phyloP scores from a whole-genome alignment of 495 filamentous ascomycete genomes.

The Cercophora sp. region DNA sequence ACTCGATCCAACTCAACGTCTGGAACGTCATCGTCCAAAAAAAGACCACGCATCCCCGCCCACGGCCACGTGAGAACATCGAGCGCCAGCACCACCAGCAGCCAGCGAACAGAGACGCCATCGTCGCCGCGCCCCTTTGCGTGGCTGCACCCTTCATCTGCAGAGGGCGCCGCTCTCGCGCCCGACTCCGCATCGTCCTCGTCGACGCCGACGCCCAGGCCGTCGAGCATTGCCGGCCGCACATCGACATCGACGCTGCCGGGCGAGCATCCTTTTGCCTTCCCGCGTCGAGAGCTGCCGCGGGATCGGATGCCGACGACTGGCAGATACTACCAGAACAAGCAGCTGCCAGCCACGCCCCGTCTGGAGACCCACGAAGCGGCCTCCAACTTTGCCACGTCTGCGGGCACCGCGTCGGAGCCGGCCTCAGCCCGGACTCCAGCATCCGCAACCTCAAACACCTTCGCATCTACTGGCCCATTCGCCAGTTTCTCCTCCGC shows the following conservation, averaged over 20 bases:
- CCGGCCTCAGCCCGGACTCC: constrained; percentile 27
- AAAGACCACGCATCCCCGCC: constrained; percentile 25
- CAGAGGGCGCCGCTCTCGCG: constrained; percentile 5
- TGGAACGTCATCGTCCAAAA: constrained; percentile 19
- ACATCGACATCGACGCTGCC: constrained; percentile 5
- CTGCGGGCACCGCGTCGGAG: constrained; percentile 26
- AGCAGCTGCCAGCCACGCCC: constrained; percentile 34
- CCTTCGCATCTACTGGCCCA: constrained; percentile 18
- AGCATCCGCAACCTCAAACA: constrained; percentile 13
- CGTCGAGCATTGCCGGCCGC: no score
- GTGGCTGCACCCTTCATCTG: constrained; percentile 17
- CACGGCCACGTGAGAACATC: constrained; percentile 27
- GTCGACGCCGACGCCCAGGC: no score
- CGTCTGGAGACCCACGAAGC: constrained; percentile 33
- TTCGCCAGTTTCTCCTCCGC: constrained; percentile 19
- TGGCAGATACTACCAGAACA: constrained; percentile 30
- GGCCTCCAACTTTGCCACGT: constrained; percentile 20
- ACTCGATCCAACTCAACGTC: constrained; percentile 35
- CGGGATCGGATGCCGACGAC: constrained; percentile 28
- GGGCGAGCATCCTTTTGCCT: constrained; percentile 8
- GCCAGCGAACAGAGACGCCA: constrained; percentile 21
- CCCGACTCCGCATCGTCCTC: constrained; percentile 9
- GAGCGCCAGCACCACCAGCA: constrained; percentile 32
- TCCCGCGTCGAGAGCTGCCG: constrained; percentile 15
- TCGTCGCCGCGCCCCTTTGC: constrained; percentile 15